Base-by-base conservation (phyloP, 2,329 filamentous ascomycete species). In the Cordyceps sp. region DNA sequence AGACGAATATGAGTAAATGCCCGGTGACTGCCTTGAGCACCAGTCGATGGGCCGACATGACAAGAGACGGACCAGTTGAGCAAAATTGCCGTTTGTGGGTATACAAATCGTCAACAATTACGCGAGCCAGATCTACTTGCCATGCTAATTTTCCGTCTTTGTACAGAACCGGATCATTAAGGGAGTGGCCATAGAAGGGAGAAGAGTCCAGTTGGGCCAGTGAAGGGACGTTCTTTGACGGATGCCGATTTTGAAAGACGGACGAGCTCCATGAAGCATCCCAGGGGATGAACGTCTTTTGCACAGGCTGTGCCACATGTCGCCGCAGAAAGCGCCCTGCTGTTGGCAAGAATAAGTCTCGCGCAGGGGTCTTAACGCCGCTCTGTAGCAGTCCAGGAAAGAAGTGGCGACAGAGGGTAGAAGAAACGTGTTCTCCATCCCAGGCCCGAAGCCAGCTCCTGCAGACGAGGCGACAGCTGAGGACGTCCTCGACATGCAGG, bases 311-410 rank as follows among this genome's bases (percentile, higher is more conserved):
- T 37, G 33, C 8, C n/a, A 14, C 31, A 33, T 37, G 32, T 32
- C 33, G 37, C 17, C 39, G 39, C 9, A 39, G 30, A 3, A 42
- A 42, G 12, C 26, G 31, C 21, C 32, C 33, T 1, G 38, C 18
- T n/a, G 35, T 32, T 5, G 30, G 15, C 3, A 38, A 22, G 15
- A 45, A 46, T 5, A 48, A 30, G 5, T 26, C 30, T 8, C 20
- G 21, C 2, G 26, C 10, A 8, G 27, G 13, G 21, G 18, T 24
- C 17, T 31, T 10, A 4, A 12, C 9, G 18, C 5, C 4, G 3
- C n/a, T 27, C 7, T 17, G 14, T n/a, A n/a, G n/a, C 6, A 52
- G 35, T 0, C 48, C 50, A 0, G 48, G 45, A 19, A 49, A 52
- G 29, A 51, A 44, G 16, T 33, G 34, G 5, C 37, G 38, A 25